Conservation (phyloP, 768 basidiomycete species). For the Tricholoma flavovirens region DNA sequence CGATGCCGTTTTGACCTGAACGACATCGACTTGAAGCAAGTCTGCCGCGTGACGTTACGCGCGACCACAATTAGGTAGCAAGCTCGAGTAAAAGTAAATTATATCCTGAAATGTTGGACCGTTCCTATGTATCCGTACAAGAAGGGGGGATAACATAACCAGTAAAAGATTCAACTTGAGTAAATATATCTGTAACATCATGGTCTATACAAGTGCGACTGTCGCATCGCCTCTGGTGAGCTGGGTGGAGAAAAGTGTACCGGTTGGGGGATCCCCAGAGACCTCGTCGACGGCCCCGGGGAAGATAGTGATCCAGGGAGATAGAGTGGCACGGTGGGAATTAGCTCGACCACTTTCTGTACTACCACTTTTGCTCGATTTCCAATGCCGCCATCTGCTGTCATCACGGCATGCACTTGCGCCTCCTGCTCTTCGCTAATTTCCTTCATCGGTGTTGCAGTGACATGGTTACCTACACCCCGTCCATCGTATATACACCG, state of each 20-base stretch:
- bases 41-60: background rate
- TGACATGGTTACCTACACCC: constrained; percentile 50
- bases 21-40: constrained; percentile 4
- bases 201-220: constrained; percentile 3
- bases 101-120: constrained; percentile 7
- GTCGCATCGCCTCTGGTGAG: constrained; percentile 11
- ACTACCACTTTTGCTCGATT: constrained; percentile 45
- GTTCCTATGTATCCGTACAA: constrained; percentile 5
- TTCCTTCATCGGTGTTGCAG: constrained; percentile 59
- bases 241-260: constrained; percentile 11
- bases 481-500: constrained; percentile 92
- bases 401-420: constrained; percentile 85
- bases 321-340: constrained; percentile 68
- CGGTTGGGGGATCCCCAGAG: constrained; percentile 4
- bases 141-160: constrained; percentile 7
- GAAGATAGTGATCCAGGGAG: constrained; percentile 31
- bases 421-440: constrained; percentile 69
- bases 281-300: constrained; percentile 4
- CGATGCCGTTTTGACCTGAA: constrained; percentile 31
- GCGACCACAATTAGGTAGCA: no score
- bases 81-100: constrained; percentile 3
- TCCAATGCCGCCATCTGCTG: constrained; percentile 43
- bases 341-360: constrained; percentile 74
- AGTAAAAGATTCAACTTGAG: background rate
- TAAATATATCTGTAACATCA: background rate